Percentiles rank a stretch among this genome's conserved stretches.
Evolutionary conservation across 768 basidiomycete species (phyloP).

Genomic region (Neoboletus brunneissimus): DNA sequence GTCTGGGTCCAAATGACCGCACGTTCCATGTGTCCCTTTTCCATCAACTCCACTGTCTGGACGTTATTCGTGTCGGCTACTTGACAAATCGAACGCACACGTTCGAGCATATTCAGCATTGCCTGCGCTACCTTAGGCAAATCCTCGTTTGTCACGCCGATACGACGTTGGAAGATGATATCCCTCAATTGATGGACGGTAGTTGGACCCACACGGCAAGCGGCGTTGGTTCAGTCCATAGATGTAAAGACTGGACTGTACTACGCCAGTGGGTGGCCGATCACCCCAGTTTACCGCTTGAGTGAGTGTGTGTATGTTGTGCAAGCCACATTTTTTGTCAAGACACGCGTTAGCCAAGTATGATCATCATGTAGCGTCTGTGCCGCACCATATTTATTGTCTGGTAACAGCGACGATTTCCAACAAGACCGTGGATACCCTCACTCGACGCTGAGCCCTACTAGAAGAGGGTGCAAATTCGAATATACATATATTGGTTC

Average conservation of each 20-base stretch:
- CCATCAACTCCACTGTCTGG: constrained; percentile 50
- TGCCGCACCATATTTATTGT: no score
- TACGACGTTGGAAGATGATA: constrained; percentile 37
- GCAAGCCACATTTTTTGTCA: not conserved
- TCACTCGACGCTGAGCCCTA: no score
- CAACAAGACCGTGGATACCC: no score
- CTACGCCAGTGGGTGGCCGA: constrained; percentile 30
- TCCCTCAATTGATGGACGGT: constrained; percentile 25
- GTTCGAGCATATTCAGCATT: constrained; percentile 35
- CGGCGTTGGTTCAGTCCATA: constrained; percentile 31
- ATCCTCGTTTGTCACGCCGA: constrained; percentile 38
- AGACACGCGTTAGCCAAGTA: no score
- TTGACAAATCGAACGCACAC: constrained; percentile 23
- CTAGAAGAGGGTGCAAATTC: no score
- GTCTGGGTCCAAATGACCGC: constrained; percentile 33
- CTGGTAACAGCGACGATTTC: no score
- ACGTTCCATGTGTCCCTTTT: constrained; percentile 39
- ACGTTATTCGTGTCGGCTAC: constrained; percentile 33
- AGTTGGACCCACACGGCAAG: constrained; percentile 27
- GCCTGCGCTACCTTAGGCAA: constrained; percentile 39
- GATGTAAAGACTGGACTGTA: constrained; percentile 35
- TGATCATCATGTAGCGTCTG: no score
- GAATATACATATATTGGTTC: no score
- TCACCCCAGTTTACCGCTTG: constrained; percentile 27
- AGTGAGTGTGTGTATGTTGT: not conserved